Base-by-base conservation (phyloP, 2,329 filamentous ascomycete species). In the Scedosporium minutisporum region DNA sequence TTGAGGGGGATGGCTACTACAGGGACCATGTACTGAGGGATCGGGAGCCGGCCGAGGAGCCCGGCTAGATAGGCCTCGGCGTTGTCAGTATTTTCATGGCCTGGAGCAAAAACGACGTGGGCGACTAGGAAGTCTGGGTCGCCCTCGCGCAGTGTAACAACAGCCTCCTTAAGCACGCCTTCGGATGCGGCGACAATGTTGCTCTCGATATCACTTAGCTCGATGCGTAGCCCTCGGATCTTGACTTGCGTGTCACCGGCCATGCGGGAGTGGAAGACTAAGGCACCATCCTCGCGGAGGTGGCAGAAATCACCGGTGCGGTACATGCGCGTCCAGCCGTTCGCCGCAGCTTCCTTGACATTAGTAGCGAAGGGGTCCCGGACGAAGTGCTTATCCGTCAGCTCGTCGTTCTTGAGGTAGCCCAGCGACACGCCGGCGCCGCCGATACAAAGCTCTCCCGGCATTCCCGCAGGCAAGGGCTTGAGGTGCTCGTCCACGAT, bases 181-280 rank as follows among this genome's bases (percentile, higher is more conserved):
- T 64, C 16, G 1, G 64, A 60, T 3, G 29, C 6, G 7, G 29
- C 29, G 29, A 33, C 29, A 7, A 33, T 33, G 29, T 33, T 33
- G 14, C 59, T 62, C 48, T 69, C 70, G 2, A 74, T 62, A 1
- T 82, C 80, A 2, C 67, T 64, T 0, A 83, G 68, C 6, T 83
- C 80, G 25, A 81, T 74, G 0, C 77, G 71, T 5, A 76, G 57
- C 0, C 77, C 77, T 1, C 72, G 70, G 2, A 81, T 67, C 66
- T 81, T 81, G 64, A 80, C 66, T 38, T 78, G 74, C 0, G 71
- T 73, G 65, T 80, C 76, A 1, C 73, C 75, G 1, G 55, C 67
- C 4, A 75, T 72, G 2, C 77, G 73, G 2, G 74, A 72, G 4
- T 70, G 59, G 60, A 75, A 69, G 0, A 71, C 63, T 6, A 79